Evolutionary conservation across 1,284 basidiomycete species (phyloP).

Genomic region (Athelia psychrophila): DNA sequence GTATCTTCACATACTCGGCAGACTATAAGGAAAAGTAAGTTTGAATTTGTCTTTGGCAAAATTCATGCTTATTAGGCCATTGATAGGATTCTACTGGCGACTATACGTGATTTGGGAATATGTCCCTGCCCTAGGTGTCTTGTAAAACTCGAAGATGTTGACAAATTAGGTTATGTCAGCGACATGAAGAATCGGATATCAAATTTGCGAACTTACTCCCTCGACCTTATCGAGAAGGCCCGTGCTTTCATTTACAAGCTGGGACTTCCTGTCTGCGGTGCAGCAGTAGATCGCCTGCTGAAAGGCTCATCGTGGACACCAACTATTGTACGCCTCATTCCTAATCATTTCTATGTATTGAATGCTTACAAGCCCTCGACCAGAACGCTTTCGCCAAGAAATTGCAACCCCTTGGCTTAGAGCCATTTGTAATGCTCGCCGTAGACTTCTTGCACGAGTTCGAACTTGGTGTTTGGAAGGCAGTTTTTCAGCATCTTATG

Average conservation of each 20-base stretch:
- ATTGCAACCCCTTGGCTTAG: neutral
- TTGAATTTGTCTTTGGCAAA: neutral
- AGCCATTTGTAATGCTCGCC: constrained; percentile 9
- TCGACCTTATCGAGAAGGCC: neutral
- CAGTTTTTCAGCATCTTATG: constrained; percentile 18
- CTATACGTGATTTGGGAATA: constrained; percentile 8
- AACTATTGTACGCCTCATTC: neutral
- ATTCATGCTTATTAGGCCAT: neutral
- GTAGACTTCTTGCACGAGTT: constrained; percentile 17
- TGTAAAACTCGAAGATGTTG: constrained; percentile 8
- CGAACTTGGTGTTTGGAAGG: constrained; percentile 21
- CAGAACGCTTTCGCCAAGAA: neutral
- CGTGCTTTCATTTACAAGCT: neutral
- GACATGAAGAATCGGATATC: neutral
- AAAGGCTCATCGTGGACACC: neutral
- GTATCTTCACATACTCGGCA: constrained; percentile 15
- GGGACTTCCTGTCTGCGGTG: neutral
- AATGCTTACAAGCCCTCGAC: neutral
- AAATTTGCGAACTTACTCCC: neutral
- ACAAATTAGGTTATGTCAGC: constrained; percentile 3
- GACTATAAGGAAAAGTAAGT: constrained; percentile 16
- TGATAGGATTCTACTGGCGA: constrained; percentile 9
- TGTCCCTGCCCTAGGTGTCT: constrained; percentile 18
- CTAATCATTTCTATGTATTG: neutral
- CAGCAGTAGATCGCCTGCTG: neutral